Evolutionary conservation across 805 yeast species (phyloP), one percentile per base, ranked within the genome.

Genomic region (Ogataea zsoltii): DNA sequence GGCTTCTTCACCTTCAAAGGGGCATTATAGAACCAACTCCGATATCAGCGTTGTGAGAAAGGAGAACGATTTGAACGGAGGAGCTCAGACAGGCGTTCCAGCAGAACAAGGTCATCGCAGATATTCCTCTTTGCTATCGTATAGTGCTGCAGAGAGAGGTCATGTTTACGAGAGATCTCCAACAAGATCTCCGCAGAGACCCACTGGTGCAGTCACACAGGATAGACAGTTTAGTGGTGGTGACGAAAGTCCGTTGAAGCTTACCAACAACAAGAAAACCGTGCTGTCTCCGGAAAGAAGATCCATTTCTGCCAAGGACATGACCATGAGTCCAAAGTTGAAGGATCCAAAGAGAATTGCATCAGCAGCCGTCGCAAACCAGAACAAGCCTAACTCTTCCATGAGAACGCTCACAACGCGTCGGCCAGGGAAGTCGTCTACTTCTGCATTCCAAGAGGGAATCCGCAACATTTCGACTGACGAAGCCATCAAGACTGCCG

Each of bases 371-470:
- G 45, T 48, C 7, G 40, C 44, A 6, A 30, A 50, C 10, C 23
- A 46, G 13, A 30, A 83, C 45, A 70, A 80, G 4, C 72, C 80
- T 6, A 74, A 41, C 15, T 18, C 51, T 16, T 26, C 56, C 10
- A 66, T 77, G 50, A 66, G 72, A 44, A 71, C 62, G 37, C 62
- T 77, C 29, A 69, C 76, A 2, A 57, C 63, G 38, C 68, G 73
- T 38, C 75, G 72, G 50, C 40, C 59, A 12, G 46, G 53, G 7
- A 86, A 86, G 58, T 77, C 75, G 65, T 79, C 81, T 46, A 86
- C 95, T 0, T 79, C 88, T 0, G 94, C 94, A 0, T 86, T 86
- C 61, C 81, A 79, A 59, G 99, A 94, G 67, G 99, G 99, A 6
- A 86, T 94, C 34, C 75, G 89, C 55, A 73, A 68, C 15, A 75